These are phyloP conservation scores for Bretziella fagacearum DNA, from an alignment of 2,329 filamentous ascomycete genomes.

Conservation along the genomic window DNA sequence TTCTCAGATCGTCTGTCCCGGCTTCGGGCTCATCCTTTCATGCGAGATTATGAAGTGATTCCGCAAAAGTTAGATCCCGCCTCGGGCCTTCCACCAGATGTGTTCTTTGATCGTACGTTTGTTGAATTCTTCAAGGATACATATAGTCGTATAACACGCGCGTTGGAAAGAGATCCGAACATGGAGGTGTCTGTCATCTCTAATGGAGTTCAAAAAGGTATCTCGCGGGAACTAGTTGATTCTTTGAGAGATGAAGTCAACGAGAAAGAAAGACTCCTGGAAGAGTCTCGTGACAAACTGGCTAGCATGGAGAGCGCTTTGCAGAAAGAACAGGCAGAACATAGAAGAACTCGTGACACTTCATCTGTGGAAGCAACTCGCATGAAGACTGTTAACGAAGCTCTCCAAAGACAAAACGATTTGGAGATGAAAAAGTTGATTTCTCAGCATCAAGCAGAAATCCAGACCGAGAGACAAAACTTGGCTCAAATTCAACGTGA, in stretches of 20 bases:
- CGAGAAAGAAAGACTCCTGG: slow-evolving; percentile 38
- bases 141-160: slow-evolving; percentile 66
- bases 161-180: slow-evolving; percentile 80
- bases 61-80: slow-evolving; percentile 46
- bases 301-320: slow-evolving; percentile 22
- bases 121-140: slow-evolving; percentile 94
- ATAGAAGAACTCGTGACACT: slow-evolving; percentile 27
- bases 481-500: slow-evolving; percentile 5
- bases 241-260: slow-evolving; percentile 61
- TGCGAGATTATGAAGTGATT: slow-evolving; percentile 80
- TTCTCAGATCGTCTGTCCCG: slow-evolving; percentile 70
- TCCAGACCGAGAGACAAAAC: slow-evolving; percentile 9
- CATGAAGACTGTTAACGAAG: slow-evolving; percentile 51
- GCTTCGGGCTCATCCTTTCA: slow-evolving; percentile 56
- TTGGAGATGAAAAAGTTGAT: slow-evolving; percentile 34
- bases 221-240: slow-evolving; percentile 88
- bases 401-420: slow-evolving; percentile 52
- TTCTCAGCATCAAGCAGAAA: slow-evolving; percentile 17
- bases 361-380: slow-evolving; percentile 35
- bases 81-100: slow-evolving; percentile 47
- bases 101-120: slow-evolving; percentile 73
- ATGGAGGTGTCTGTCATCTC: slow-evolving; percentile 67
- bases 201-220: slow-evolving; percentile 69
- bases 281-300: slow-evolving; percentile 11
- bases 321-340: slow-evolving; percentile 32